phyloP scores from a whole-genome alignment of 768 basidiomycete species.

The Lepiota venenata region DNA sequence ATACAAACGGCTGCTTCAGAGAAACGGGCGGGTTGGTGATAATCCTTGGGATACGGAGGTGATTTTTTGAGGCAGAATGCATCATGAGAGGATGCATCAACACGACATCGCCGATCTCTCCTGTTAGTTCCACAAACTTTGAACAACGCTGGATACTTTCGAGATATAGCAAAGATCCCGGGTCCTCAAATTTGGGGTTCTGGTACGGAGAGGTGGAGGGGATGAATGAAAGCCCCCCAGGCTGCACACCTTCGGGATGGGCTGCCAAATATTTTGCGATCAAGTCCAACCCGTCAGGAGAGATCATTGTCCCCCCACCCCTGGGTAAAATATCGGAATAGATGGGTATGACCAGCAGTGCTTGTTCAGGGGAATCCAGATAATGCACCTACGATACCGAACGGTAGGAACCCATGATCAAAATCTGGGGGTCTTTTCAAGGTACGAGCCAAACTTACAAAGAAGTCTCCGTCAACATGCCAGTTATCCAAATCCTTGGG shows the following conservation, averaged over 20 bases:
- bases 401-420: not conserved
- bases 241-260: slow-evolving; percentile 51
- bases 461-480: slow-evolving; percentile 64
- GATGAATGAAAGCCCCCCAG: slow-evolving; percentile 41
- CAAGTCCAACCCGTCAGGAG: slow-evolving; percentile 48
- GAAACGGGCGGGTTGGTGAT: slow-evolving; percentile 67
- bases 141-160: slow-evolving; percentile 37
- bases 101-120: slow-evolving; percentile 60
- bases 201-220: slow-evolving; percentile 37
- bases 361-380: slow-evolving; percentile 66
- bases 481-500: slow-evolving; percentile 55
- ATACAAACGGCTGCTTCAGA: slow-evolving; percentile 52
- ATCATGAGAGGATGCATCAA: slow-evolving; percentile 64
- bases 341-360: slow-evolving; percentile 57
- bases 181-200: slow-evolving; percentile 31
- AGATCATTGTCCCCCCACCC: slow-evolving; percentile 61
- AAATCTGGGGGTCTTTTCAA: not conserved
- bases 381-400: slow-evolving; percentile 40
- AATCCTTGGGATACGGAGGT: slow-evolving; percentile 50
- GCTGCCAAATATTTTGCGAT: slow-evolving; percentile 48
- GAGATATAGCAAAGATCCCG: slow-evolving; percentile 42
- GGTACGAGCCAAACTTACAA: slow-evolving; percentile 26
- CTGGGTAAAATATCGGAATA: slow-evolving; percentile 51
- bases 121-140: slow-evolving; percentile 53
- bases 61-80: slow-evolving; percentile 61